phyloP scores from a whole-genome alignment of 2,329 filamentous ascomycete species.

The Colletotrichum endophyticum region DNA sequence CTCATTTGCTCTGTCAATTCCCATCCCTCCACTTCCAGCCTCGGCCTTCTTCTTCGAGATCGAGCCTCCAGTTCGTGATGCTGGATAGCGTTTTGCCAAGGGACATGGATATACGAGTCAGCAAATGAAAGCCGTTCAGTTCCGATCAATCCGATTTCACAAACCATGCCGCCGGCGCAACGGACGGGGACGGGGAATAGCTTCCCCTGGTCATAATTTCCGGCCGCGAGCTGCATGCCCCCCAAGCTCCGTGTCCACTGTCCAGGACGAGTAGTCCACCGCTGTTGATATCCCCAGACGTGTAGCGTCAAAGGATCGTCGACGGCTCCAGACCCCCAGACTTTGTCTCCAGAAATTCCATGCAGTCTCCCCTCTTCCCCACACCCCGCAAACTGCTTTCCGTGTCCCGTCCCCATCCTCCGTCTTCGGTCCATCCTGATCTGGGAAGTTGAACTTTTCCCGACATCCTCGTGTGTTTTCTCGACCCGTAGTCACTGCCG shows the following conservation, averaged over 20 bases:
- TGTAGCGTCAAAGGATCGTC: slow-evolving; percentile 11
- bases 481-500: background rate
- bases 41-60: background rate
- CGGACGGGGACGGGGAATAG: background rate
- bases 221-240: background rate
- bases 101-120: background rate
- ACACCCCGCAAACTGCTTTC: slow-evolving; percentile 26
- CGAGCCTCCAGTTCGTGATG: slow-evolving; percentile 1
- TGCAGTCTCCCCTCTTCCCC: slow-evolving; percentile 22
- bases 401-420: background rate
- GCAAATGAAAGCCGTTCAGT: background rate
- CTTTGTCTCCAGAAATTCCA: background rate
- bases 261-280: background rate
- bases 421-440: slow-evolving; percentile 12
- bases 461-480: slow-evolving; percentile 1
- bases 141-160: slow-evolving; percentile 1
- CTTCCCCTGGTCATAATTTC: background rate
- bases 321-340: slow-evolving; percentile 11
- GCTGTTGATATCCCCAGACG: background rate
- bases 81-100: background rate
- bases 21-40: background rate
- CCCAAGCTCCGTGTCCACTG: background rate
- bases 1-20: slow-evolving; percentile 11
- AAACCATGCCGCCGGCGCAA: background rate
- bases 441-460: background rate